Conservation (phyloP, 345 rosid genomes). For the Gossypium raimondii region DNA sequence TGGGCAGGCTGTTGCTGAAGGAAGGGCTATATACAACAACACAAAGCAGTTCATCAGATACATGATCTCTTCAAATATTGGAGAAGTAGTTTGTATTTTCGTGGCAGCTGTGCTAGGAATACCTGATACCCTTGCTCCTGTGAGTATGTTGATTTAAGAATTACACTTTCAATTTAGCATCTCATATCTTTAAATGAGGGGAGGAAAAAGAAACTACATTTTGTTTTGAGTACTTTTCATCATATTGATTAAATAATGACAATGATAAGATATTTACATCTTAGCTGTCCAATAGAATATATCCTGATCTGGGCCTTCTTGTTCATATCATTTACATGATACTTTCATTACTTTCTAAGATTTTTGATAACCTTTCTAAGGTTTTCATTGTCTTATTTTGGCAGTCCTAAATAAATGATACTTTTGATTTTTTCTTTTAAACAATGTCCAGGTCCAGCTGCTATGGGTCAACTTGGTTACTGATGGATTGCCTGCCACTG, state of each 20-base stretch:
- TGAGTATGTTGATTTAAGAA: conserved; percentile 43
- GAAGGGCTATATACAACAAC: conserved; percentile 97
- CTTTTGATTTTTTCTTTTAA: conserved; percentile 9
- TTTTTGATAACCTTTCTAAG: conserved; percentile 1
- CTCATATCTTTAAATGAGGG: not conserved
- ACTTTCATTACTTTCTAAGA: not conserved
- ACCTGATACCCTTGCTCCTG: conserved; percentile 98
- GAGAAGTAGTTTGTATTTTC: conserved; percentile 98
- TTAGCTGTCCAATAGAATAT: not conserved
- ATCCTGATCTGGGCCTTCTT: not conserved
- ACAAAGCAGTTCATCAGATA: conserved; percentile 98
- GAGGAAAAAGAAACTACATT: not conserved
- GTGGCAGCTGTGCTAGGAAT: conserved; percentile 98
- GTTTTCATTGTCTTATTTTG: conserved; percentile 10
- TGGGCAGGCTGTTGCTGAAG: conserved; percentile 96
- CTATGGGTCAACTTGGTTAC: conserved; percentile 99
- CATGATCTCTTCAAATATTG: conserved; percentile 99
- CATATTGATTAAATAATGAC: conserved; percentile 1
- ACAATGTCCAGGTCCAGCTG: conserved; percentile 73
- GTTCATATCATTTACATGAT: not conserved
- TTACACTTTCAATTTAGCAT: not conserved
- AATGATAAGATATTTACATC: not conserved
- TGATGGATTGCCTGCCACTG: conserved; percentile 99
- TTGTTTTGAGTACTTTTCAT: not conserved
- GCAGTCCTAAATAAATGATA: conserved; percentile 1